Evolutionary conservation across 2,329 filamentous ascomycete species (phyloP).

Genomic region (Ascocoryne sarcoides): DNA sequence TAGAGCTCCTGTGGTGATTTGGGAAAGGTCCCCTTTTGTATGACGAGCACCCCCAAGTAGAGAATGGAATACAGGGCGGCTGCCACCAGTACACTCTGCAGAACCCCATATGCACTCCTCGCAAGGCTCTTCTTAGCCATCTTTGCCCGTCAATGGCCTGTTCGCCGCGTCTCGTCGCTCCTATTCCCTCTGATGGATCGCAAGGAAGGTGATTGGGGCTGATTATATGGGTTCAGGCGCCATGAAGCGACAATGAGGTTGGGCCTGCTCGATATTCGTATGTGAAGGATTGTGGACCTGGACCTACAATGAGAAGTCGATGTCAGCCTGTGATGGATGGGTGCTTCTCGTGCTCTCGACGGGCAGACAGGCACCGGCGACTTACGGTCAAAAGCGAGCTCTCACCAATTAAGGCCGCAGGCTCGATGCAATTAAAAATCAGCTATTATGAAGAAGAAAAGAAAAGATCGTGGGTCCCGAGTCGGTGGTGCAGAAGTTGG

Average conservation of each 20-base stretch:
- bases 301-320: background rate
- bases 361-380: no score
- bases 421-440: conserved; percentile 10
- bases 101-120: conserved; percentile 20
- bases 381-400: conserved; percentile 7
- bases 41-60: conserved; percentile 21
- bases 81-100: conserved; percentile 25
- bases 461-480: conserved; percentile 2
- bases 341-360: background rate
- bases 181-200: background rate
- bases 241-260: conserved; percentile 10
- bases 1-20: conserved; percentile 22
- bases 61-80: conserved; percentile 22
- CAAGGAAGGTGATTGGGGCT: background rate
- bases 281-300: conserved; percentile 15
- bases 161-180: background rate
- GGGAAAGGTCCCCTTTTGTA: conserved; percentile 22
- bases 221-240: conserved; percentile 11
- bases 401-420: conserved; percentile 14
- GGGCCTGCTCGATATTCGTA: background rate
- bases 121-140: conserved; percentile 24
- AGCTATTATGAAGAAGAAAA: conserved; percentile 12
- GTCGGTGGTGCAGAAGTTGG: background rate
- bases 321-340: conserved; percentile 1
- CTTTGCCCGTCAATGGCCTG: background rate